A percentile compares a stretch with the other conserved stretches of the same genome.
Evolutionary conservation across 495 filamentous ascomycete genomes (phyloP).

Genomic region (Penicillium arizonense): DNA sequence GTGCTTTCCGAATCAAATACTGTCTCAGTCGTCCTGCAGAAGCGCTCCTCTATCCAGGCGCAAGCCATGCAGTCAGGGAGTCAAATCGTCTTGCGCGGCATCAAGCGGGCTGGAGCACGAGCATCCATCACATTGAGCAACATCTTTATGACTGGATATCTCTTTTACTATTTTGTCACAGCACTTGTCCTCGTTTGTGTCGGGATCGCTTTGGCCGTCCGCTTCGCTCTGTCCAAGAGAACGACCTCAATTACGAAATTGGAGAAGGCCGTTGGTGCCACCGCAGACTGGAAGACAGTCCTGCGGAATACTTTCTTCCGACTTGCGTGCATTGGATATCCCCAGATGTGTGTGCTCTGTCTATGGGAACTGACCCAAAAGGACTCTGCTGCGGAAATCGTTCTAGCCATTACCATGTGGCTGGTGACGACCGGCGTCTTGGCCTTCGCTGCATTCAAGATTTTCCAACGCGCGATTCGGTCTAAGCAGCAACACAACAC

Average conservation of each 20-base stretch:
- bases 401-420: slow-evolving; percentile 87
- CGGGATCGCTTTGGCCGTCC: slow-evolving; percentile 73
- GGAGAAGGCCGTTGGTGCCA: slow-evolving; percentile 61
- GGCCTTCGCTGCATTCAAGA: slow-evolving; percentile 81
- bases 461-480: slow-evolving; percentile 79
- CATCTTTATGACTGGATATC: slow-evolving; percentile 86
- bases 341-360: slow-evolving; percentile 86
- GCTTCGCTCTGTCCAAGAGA: slow-evolving; percentile 64
- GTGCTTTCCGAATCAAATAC: slow-evolving; percentile 69
- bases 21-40: slow-evolving; percentile 80
- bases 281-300: slow-evolving; percentile 81
- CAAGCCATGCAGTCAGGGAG: slow-evolving; percentile 42
- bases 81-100: slow-evolving; percentile 74
- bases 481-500: slow-evolving; percentile 89
- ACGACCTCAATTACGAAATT: slow-evolving; percentile 77
- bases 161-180: slow-evolving; percentile 86
- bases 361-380: slow-evolving; percentile 87
- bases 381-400: slow-evolving; percentile 84
- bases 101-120: slow-evolving; percentile 83
- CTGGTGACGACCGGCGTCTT: slow-evolving; percentile 76
- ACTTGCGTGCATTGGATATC: slow-evolving; percentile 83
- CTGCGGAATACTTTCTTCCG: slow-evolving; percentile 91
- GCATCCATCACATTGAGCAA: slow-evolving; percentile 84
- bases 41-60: slow-evolving; percentile 55
- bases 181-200: slow-evolving; percentile 69